These are phyloP conservation scores for Suillus lakei DNA, from an alignment of 768 basidiomycete species.

Conservation along the genomic window DNA sequence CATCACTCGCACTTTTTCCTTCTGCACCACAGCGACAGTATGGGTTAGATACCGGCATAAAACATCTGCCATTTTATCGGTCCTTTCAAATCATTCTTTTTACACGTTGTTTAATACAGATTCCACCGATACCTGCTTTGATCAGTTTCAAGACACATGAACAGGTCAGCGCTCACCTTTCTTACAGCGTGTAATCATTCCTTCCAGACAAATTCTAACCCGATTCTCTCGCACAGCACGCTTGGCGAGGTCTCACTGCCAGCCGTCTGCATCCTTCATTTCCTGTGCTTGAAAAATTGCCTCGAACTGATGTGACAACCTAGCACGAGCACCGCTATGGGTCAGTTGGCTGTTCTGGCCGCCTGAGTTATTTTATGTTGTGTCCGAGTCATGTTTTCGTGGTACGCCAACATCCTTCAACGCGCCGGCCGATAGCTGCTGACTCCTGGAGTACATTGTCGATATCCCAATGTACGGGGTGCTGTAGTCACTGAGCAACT, in stretches of 20 bases:
- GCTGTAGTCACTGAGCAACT: not conserved
- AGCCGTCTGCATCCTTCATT: not conserved
- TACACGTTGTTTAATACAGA: not conserved
- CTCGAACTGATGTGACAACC: not conserved
- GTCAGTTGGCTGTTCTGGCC: not conserved
- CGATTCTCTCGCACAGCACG: not conserved
- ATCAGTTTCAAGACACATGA: not conserved
- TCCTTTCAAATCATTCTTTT: not conserved
- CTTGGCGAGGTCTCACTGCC: not conserved
- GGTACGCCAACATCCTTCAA: not conserved
- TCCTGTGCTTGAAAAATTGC: not conserved
- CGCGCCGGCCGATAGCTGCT: not conserved
- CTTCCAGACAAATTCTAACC: not conserved
- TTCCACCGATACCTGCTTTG: not conserved
- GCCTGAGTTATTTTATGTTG: not conserved
- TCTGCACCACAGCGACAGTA: not conserved
- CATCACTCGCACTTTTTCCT: not conserved
- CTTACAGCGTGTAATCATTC: not conserved
- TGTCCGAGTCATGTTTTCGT: not conserved
- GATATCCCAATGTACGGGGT: not conserved
- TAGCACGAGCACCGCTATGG: not conserved
- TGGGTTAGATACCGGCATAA: not conserved
- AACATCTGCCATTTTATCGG: not conserved
- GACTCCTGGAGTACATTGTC: not conserved
- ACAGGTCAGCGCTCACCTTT: not conserved